A percentile compares a stretch with the other conserved stretches of the same genome.
phyloP scores from a whole-genome alignment of 2,329 filamentous ascomycete species.

The Botrytis fragariae region DNA sequence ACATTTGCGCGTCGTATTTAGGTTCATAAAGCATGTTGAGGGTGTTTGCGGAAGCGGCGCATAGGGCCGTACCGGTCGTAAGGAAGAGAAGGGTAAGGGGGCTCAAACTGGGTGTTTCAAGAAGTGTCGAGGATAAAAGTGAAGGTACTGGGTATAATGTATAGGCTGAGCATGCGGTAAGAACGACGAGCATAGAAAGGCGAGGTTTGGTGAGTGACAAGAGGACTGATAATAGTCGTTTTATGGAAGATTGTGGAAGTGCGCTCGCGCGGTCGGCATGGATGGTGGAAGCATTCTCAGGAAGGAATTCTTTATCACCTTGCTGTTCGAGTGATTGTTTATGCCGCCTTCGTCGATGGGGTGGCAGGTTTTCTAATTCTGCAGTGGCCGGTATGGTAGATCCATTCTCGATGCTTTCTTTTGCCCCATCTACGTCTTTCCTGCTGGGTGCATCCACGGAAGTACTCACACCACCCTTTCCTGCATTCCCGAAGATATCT shows the following conservation, averaged over 20 bases:
- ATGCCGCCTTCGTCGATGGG: constrained; percentile 37
- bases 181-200: constrained; percentile 84
- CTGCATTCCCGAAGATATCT: constrained; percentile 25
- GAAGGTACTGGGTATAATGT: constrained; percentile 90
- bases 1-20: constrained; percentile 87
- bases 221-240: constrained; percentile 72
- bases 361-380: constrained; percentile 29
- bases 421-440: constrained; percentile 4
- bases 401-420: background rate
- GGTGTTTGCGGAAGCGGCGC: constrained; percentile 87
- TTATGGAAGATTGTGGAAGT: constrained; percentile 52
- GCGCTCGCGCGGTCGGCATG: constrained; percentile 52
- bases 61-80: constrained; percentile 82
- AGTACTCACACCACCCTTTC: constrained; percentile 29
- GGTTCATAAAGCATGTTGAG: constrained; percentile 98
- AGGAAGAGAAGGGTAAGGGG: constrained; percentile 91
- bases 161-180: constrained; percentile 88
- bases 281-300: constrained; percentile 53
- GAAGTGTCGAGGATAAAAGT: constrained; percentile 67
- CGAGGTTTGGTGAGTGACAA: constrained; percentile 95
- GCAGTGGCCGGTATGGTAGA: constrained; percentile 7
- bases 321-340: constrained; percentile 29
- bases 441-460: constrained; percentile 25
- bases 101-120: constrained; percentile 73
- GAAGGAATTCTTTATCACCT: constrained; percentile 37